Evolutionary conservation across 371 early-diverging fungal species (phyloP).

Genomic region (Mucor lusitanicus): DNA sequence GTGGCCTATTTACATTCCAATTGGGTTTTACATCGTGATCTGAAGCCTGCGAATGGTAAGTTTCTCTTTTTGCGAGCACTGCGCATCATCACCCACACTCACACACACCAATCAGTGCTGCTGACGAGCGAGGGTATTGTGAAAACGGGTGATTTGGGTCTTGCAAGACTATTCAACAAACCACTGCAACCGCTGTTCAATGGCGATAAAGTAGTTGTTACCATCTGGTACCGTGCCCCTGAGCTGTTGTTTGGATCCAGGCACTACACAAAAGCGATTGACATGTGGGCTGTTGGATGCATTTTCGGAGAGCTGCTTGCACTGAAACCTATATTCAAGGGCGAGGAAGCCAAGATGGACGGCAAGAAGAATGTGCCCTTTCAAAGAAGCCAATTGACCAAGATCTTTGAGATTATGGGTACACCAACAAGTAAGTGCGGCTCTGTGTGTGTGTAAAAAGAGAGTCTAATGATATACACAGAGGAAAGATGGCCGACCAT

Average conservation of each 20-base stretch:
- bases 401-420: conserved; percentile 91
- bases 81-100: too few species aligned
- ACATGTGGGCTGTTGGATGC: conserved; percentile 96
- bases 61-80: background rate
- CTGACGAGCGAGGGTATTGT: conserved; percentile 86
- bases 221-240: conserved; percentile 97
- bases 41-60: conserved; percentile 87
- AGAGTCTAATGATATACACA: conserved; percentile 22
- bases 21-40: conserved; percentile 91
- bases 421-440: conserved; percentile 74
- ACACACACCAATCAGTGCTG: conserved; percentile 50
- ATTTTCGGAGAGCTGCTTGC: conserved; percentile 93
- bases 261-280: conserved; percentile 92
- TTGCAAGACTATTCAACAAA: conserved; percentile 83
- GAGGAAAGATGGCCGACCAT: conserved; percentile 81
- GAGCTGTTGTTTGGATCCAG: conserved; percentile 92
- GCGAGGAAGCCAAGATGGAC: conserved; percentile 93
- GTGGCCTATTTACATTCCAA: conserved; percentile 90
- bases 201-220: conserved; percentile 96
- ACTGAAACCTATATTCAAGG: conserved; percentile 90
- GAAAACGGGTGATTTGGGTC: conserved; percentile 89
- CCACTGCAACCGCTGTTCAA: conserved; percentile 84
- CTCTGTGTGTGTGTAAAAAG: background rate
- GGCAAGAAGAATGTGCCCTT: conserved; percentile 87
- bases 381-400: conserved; percentile 85